A percentile compares a stretch with the other conserved stretches of the same genome.
Evolutionary conservation across 805 yeast species (phyloP).

Genomic region (Saturnispora mendoncae): DNA sequence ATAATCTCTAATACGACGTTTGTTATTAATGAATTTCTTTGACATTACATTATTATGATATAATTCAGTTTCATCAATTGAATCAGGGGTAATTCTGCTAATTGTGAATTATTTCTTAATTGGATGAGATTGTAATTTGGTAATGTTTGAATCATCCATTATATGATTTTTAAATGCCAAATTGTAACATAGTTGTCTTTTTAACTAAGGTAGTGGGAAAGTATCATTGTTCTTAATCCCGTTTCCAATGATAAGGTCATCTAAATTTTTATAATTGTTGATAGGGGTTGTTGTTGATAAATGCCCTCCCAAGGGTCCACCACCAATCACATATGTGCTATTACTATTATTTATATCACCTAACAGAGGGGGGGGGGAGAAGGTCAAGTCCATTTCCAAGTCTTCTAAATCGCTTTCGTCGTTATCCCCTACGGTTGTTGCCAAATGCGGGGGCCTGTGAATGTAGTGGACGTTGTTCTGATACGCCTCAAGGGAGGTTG

Average conservation of each 20-base stretch:
- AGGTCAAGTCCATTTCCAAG: too few species aligned
- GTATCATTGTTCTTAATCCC: slow-evolving; percentile 29
- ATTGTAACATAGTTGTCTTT: slow-evolving; percentile 29
- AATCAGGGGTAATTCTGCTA: too few species aligned
- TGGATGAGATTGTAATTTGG: slow-evolving; percentile 28
- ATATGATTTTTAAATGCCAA: slow-evolving; percentile 26
- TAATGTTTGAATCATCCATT: slow-evolving; percentile 19
- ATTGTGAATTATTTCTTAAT: slow-evolving; percentile 17
- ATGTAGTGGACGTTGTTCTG: background rate
- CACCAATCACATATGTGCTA: too few species aligned
- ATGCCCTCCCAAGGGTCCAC: too few species aligned
- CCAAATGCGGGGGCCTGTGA: background rate
- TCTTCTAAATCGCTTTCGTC: background rate
- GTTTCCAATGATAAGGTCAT: slow-evolving; percentile 26
- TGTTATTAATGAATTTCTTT: slow-evolving; percentile 36
- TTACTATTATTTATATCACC: too few species aligned
- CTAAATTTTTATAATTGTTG: background rate
- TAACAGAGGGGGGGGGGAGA: too few species aligned
- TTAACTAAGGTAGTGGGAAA: slow-evolving; percentile 25
- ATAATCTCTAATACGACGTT: slow-evolving; percentile 33
- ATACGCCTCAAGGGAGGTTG: background rate
- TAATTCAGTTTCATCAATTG: slow-evolving; percentile 39
- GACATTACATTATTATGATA: slow-evolving; percentile 40
- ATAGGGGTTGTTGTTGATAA: too few species aligned
- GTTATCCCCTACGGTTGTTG: background rate